These are phyloP conservation scores for Lodderomyces theae DNA, from an alignment of 1,139 yeast genomes.

Conservation along the genomic window DNA sequence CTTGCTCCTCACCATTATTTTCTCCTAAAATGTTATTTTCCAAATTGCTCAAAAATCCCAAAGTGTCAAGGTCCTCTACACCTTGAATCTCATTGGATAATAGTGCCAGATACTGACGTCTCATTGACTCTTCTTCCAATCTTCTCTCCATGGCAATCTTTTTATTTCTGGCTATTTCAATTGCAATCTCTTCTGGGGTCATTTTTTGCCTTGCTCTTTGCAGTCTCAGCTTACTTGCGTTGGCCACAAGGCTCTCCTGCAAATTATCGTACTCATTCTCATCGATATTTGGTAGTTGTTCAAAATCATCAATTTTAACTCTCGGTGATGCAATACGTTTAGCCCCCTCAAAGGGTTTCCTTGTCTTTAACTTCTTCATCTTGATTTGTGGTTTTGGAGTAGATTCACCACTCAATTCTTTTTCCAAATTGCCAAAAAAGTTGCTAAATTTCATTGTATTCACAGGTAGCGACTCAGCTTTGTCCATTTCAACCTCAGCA, in stretches of 20 bases:
- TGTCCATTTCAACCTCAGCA: conserved; percentile 11
- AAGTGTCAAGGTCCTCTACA: conserved; percentile 54
- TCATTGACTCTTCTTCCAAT: conserved; percentile 17
- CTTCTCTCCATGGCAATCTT: neutral
- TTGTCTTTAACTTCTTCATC: conserved; percentile 47
- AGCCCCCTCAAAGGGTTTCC: conserved; percentile 14
- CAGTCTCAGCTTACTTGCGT: conserved; percentile 37
- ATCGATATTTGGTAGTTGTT: conserved; percentile 28
- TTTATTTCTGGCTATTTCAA: conserved; percentile 29
- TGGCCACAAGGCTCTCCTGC: conserved; percentile 45
- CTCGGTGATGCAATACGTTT: conserved; percentile 13
- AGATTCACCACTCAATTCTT: conserved; percentile 39
- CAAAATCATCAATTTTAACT: conserved; percentile 23
- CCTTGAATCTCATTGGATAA: conserved; percentile 16
- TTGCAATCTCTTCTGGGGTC: conserved; percentile 48
- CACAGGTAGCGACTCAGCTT: conserved; percentile 6
- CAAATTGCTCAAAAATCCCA: conserved; percentile 52
- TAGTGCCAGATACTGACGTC: conserved; percentile 1
- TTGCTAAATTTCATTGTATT: conserved; percentile 11
- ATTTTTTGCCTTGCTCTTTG: conserved; percentile 12
- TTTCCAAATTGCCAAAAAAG: conserved; percentile 27
- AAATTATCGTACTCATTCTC: conserved; percentile 34
- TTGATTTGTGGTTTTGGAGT: conserved; percentile 25
- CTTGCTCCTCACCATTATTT: conserved; percentile 5
- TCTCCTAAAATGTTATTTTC: conserved; percentile 11